Evolutionary conservation across 2,329 filamentous ascomycete species (phyloP).

Genomic region (Penicillium sp.): DNA sequence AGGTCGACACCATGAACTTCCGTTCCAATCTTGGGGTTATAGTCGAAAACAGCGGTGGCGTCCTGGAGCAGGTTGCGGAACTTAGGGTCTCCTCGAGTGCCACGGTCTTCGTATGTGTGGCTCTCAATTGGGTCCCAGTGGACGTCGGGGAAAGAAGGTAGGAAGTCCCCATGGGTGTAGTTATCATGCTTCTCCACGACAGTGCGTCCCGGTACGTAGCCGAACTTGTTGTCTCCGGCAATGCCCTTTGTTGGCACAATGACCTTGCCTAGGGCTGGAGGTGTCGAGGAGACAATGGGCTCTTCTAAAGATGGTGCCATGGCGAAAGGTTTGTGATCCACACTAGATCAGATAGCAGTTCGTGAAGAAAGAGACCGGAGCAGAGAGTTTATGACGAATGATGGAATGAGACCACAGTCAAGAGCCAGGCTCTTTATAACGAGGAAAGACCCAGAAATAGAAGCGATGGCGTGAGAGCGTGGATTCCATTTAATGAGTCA

Average conservation of each 20-base stretch:
- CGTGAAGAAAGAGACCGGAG: background rate
- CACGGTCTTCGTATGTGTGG: conserved; percentile 58
- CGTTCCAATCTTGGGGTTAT: conserved; percentile 61
- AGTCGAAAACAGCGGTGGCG: conserved; percentile 61
- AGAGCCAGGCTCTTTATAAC: conserved; percentile 12
- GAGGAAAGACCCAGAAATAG: background rate
- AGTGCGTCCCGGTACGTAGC: conserved; percentile 56
- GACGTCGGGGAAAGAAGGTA: conserved; percentile 58
- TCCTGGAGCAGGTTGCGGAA: conserved; percentile 58
- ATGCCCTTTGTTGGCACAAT: conserved; percentile 25
- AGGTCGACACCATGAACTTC: conserved; percentile 58
- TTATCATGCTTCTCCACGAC: conserved; percentile 49
- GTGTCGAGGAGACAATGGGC: conserved; percentile 18
- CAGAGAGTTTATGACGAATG: background rate
- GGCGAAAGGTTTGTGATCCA: conserved; percentile 7
- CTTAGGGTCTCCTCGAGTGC: conserved; percentile 56
- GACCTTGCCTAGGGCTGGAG: conserved; percentile 14
- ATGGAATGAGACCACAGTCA: conserved; percentile 3
- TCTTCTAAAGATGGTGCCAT: conserved; percentile 42
- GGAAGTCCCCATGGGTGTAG: conserved; percentile 58
- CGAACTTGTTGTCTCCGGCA: conserved; percentile 35
- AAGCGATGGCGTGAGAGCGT: conserved; percentile 1
- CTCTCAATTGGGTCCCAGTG: conserved; percentile 56
- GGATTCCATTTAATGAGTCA: conserved; percentile 20
- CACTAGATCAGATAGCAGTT: background rate